Evolutionary conservation across 2,329 filamentous ascomycete species (phyloP), one percentile per base, ranked within the genome.

Genomic region (Penicillium crustosum): DNA sequence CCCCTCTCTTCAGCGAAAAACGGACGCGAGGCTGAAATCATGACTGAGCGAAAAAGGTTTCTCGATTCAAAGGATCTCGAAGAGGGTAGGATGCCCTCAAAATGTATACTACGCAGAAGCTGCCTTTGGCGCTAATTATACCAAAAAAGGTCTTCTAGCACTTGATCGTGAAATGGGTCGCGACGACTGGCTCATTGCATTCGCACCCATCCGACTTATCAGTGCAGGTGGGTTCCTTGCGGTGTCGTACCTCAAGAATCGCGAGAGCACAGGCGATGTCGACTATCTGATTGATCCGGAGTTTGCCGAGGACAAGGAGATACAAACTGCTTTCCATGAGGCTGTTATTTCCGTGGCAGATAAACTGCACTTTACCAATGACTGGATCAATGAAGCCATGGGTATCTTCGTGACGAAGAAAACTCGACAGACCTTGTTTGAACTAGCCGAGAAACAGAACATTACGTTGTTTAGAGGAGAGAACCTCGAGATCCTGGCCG

Each of bases 331-430:
- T 2, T 53, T 73, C 17, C 64, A 65, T 27, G 55, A 61, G 15
- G 65, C 68, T 6, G 68, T 72, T n/a, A 42, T 50, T 9, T 58
- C 59, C 9, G 67, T 65, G n/a, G 67, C 68, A 25, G 49, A 59
- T 12, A 45, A 54, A 9, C 66, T 71, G 4, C 57, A 61, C 6
- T 69, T 63, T 45, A 62, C 55, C 56, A 57, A 63, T 8, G 61
- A 69, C 21, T 74, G 71, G 71, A 61, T 67, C 17, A 73, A 72
- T 42, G 68, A 73, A 33, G 67, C 68, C n/a, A 67, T 73, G 63
- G 64, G 68, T 13, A 62, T 71, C 19, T 73, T 71, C 38, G 70
- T 73, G 6, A 59, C 69, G 7, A 49, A 63, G 10, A 23, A 59
- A 59, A 58, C 64, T 15, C 61, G 68, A 33, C 50, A 66, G 43